Evolutionary conservation across 2,329 filamentous ascomycete genomes (phyloP), one percentile per base, ranked within the genome.

Genomic region (Clathrospora elynae): DNA sequence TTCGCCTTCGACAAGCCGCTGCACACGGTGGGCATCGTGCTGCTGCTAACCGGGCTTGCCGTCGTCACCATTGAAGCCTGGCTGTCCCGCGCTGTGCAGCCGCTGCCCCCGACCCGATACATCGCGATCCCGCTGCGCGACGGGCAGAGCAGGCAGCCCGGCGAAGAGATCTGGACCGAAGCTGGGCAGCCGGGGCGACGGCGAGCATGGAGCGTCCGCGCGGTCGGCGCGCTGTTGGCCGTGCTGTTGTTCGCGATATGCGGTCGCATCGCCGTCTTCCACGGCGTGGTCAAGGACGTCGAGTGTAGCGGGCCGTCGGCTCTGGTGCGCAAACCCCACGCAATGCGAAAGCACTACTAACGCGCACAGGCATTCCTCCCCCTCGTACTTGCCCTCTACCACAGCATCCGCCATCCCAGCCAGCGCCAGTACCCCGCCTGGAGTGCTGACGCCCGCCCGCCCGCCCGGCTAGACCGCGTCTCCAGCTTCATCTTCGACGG

Each of bases 1-100:
- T 68, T 69, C 39, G 65, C 66, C 41, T 48, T 69, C 38, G 64
- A 70, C 49, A 66, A 67, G 42, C 66, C 67, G 29, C 53, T 70
- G 36, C 67, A 69, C 49, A 64, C 66, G 4, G 39, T 52, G 42
- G 59, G 49, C 39, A 35, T 61, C n/a, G 54, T 70, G 13, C 42
- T 70, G 49, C 51, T 67, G 39, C 46, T 68, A 14, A 62, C 59
- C 17, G 66, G 67, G 18, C 55, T 66, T 25, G 60, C 62, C 41
- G 39, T 67, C 11, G 55, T 65, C 37, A 62, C 61, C 22, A 51
- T 55, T 29, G 59, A 61, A 39, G 55, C 55, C 39, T 56, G 57
- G 56, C 36, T 51, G 9, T 41, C 32, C 29, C 53, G 51, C 30
- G 43, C 30, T 23, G 44, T 50, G 23, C 54, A 55, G 23, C 53